Base-by-base conservation (phyloP, 2,329 filamentous ascomycete species). In the Colletotrichum lupini region DNA sequence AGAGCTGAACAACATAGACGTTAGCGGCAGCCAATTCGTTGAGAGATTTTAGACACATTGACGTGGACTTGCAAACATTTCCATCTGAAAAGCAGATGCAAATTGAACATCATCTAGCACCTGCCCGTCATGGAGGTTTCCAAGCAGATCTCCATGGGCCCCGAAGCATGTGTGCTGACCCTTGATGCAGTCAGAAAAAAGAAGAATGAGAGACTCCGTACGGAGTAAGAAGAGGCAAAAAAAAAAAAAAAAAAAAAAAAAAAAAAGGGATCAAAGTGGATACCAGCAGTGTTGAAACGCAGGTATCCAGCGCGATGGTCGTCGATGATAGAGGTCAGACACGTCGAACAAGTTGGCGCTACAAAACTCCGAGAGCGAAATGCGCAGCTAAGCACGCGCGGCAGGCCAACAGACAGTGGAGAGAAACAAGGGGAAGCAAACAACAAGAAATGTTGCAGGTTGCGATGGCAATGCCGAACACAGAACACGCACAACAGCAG, bases 331-430 rank as follows among this genome's bases (percentile, higher is more conserved):
- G 12, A 46, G 24, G n/a, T 16, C 22, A 12, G 57, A 60, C 32
- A 60, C 57, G 32, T 60, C 19, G 42, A 19, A 49, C 42, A 49
- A 22, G 19, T 49, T n/a, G 19, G 7, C 42, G 42, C 42, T 49
- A n/a, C 35, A 35, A 58, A 70, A 67, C 30, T 67, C 68, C 57
- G 64, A 53, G 46, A 32, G 56, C 49, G 37, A 57, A 49, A 16
- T 14, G 49, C 22, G 56, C 56, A 59, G 56, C 32, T 26, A 56
- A 67, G 58, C 68, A 61, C 32, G 30, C 32, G 30, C 19, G n/a
- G 35, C 22, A 46, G 11, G 24, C 16, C 37, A 42, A 42, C 14
- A 35, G 14, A 4, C 37, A 42, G 14, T 19, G 32, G 32, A 42
- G 6, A 19, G 37, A 42, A 42, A 42, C 37, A 42, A 42, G 37